phyloP scores from a whole-genome alignment of 345 rosid genomes.

The Eucalyptus albens region DNA sequence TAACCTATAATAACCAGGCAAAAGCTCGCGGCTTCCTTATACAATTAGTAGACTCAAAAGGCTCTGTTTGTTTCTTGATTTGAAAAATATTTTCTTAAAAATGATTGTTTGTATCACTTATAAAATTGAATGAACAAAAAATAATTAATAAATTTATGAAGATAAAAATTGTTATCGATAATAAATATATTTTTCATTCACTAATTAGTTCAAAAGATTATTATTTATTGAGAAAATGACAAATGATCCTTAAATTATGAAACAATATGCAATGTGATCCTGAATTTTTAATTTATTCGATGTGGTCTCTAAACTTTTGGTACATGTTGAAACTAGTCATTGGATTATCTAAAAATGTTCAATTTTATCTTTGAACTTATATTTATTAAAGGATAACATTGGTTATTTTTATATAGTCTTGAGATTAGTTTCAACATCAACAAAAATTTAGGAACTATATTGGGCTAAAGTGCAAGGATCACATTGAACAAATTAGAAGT shows the following conservation, averaged over 20 bases:
- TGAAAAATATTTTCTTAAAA: background rate
- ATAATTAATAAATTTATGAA: background rate
- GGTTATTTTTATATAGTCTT: background rate
- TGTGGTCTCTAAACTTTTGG: too few species aligned
- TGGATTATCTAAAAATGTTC: background rate
- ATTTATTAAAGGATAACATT: too few species aligned
- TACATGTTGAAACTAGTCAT: background rate
- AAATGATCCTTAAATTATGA: too few species aligned
- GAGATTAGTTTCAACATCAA: background rate
- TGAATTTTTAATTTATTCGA: too few species aligned
- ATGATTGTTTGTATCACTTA: too few species aligned
- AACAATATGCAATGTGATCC: background rate
- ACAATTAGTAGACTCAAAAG: background rate
- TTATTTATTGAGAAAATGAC: background rate
- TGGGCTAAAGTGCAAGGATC: background rate
- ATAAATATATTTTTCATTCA: background rate
- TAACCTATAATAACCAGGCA: background rate
- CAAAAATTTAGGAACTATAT: background rate
- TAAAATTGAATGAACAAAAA: too few species aligned
- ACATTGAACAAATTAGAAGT: too few species aligned
- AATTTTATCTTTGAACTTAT: background rate
- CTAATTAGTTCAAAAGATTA: background rate
- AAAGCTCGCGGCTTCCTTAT: background rate
- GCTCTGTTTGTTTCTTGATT: background rate
- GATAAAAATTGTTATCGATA: too few species aligned